These are phyloP conservation scores for Harrya chromipes DNA, from an alignment of 768 basidiomycete species.

Conservation along the genomic window DNA sequence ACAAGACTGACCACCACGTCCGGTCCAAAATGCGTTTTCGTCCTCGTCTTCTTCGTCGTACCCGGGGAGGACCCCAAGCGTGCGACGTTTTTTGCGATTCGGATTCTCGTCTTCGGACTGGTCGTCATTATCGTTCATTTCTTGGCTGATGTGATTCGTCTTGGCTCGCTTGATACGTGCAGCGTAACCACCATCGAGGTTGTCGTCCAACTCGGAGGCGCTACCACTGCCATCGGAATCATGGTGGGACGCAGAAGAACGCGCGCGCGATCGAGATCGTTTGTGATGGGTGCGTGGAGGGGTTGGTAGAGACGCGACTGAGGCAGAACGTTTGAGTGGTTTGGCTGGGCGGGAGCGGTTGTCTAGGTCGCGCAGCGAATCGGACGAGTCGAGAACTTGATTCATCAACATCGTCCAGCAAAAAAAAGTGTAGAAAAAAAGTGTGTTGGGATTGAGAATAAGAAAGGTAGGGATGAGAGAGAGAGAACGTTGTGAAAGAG, in stretches of 20 bases:
- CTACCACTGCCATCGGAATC: conserved; percentile 39
- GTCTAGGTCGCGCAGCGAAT: conserved; percentile 13
- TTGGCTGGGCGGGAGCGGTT: conserved; percentile 41
- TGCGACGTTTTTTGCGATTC: conserved; percentile 40
- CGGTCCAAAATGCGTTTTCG: conserved; percentile 35
- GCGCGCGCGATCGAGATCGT: conserved; percentile 40
- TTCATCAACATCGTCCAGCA: conserved; percentile 29
- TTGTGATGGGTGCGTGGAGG: conserved; percentile 60
- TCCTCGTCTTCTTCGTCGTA: conserved; percentile 56
- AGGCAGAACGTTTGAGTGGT: conserved; percentile 63
- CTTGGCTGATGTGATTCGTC: conserved; percentile 13
- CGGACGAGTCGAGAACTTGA: conserved; percentile 35
- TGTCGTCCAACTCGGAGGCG: conserved; percentile 34
- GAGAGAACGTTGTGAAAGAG: conserved; percentile 23
- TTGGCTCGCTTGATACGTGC: conserved; percentile 15
- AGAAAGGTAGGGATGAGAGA: neutral
- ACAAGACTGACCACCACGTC: conserved; percentile 16
- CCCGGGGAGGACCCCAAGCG: conserved; percentile 30
- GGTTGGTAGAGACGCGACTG: conserved; percentile 61
- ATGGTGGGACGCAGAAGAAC: conserved; percentile 45
- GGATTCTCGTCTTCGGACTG: conserved; percentile 16
- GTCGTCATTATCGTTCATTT: conserved; percentile 17
- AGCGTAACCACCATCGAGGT: conserved; percentile 9
- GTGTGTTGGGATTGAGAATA: neutral
- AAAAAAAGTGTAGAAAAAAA: neutral